Evolutionary conservation across 768 basidiomycete species (phyloP), one percentile per base, ranked within the genome.

Genomic region (Mycena rosella): DNA sequence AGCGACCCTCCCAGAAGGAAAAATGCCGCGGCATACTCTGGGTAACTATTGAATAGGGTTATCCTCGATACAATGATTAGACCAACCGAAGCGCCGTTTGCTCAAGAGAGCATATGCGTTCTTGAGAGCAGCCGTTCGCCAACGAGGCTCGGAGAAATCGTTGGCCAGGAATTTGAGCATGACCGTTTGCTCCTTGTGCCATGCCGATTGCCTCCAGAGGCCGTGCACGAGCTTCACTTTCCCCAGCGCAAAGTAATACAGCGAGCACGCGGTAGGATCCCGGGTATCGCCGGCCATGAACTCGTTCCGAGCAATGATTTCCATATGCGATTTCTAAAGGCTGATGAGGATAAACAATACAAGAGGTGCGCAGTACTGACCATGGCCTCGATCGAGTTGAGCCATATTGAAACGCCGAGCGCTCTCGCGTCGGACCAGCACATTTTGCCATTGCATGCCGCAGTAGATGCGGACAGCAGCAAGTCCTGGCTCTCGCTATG

Each of bases 1-100:
- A 97, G 80, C 47, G 91, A 89, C 26, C 90, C 91, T 10, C 95
- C 97, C 0, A 99, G 87, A 45, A 99, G 84, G 83, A 99, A 99
- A 81, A 99, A 99, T 1, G 96, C 96, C 0, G 96, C 96, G n/a
- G 98, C 96, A 75, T 98, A 99, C 76, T 96, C 98, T 98, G 75
- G 15, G 22, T 10, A 62, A 20, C 26, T 32, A 70, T 32, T 44
- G 20, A 58, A 54, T 29, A 75, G 47, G 30, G 47, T 45, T 26
- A 60, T 36, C 56, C n/a, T 52, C 14, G 13, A 9, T 48, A 32
- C 32, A n/a, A 20, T 36, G 26, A 9, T 4, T 22, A 42, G 7
- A 80, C 91, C 47, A 54, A 96, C 97, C 95, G 75, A 94, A 98
- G 30, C 98, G 88, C 65, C 91, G 94, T 81, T 97, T 99, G 74